Conservation (phyloP, 1,139 yeast species). For the Nadsonia starkeyi-henricii region DNA sequence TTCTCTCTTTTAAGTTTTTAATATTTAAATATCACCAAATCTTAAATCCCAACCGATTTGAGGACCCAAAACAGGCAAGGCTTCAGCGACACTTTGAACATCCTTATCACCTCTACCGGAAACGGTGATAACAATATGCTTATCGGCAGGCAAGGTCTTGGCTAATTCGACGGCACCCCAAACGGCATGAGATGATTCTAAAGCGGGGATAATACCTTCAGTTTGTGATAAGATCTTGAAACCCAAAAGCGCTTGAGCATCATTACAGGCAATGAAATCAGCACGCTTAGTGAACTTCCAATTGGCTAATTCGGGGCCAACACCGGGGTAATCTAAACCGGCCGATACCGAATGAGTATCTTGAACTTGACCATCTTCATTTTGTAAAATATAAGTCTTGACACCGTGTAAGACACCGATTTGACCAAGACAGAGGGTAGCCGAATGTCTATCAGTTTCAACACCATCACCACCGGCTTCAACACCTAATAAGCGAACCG, state of each 20-base stretch:
- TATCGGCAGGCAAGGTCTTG: constrained; percentile 63
- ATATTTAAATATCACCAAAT: constrained; percentile 35
- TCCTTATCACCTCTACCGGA: constrained; percentile 99
- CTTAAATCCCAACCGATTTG: constrained; percentile 92
- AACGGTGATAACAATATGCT: constrained; percentile 72
- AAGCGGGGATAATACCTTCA: constrained; percentile 97
- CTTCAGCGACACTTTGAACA: constrained; percentile 94
- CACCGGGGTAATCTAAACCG: constrained; percentile 97
- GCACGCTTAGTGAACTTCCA: constrained; percentile 96
- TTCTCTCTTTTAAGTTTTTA: background rate
- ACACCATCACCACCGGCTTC: constrained; percentile 99
- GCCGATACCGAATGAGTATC: constrained; percentile 98
- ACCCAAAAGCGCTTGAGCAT: constrained; percentile 84
- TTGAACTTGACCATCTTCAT: constrained; percentile 84
- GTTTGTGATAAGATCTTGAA: constrained; percentile 78
- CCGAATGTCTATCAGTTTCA: constrained; percentile 76
- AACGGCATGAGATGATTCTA: constrained; percentile 93
- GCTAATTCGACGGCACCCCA: constrained; percentile 85
- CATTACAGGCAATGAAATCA: constrained; percentile 79
- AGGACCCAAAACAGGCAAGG: constrained; percentile 78
- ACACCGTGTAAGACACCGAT: constrained; percentile 99
- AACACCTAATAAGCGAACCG: constrained; percentile 77
- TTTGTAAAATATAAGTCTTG: constrained; percentile 82
- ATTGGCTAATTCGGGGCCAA: constrained; percentile 92
- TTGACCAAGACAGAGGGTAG: constrained; percentile 80